phyloP scores from a whole-genome alignment of 768 basidiomycete species.

The Astraeus odoratus region DNA sequence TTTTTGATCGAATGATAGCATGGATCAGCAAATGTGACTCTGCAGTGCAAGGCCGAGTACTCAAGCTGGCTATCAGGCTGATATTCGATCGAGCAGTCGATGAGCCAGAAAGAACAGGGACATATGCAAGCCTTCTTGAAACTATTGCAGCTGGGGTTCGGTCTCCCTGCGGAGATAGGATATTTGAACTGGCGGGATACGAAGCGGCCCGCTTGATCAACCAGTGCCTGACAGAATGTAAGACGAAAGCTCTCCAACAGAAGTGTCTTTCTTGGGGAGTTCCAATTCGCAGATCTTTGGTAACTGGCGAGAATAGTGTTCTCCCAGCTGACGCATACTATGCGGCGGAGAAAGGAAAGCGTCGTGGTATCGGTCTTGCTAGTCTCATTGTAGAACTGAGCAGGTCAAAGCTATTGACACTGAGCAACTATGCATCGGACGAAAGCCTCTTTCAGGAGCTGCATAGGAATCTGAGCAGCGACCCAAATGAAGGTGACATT shows the following conservation, averaged over 20 bases:
- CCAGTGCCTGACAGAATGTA: not conserved
- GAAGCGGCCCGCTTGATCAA: no score
- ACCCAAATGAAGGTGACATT: not conserved
- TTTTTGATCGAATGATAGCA: not conserved
- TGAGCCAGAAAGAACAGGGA: no score
- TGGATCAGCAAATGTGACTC: no score
- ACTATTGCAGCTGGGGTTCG: no score
- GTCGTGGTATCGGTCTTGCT: not conserved
- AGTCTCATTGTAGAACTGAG: not conserved
- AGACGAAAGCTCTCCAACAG: not conserved
- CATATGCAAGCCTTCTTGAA: no score
- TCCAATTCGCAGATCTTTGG: not conserved
- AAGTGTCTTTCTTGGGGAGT: not conserved
- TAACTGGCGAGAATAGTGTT: not conserved
- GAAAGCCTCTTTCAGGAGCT: not conserved
- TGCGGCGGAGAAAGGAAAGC: not conserved
- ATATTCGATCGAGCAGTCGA: no score
- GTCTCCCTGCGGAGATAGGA: no score
- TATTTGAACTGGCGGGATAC: no score
- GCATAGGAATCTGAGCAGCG: not conserved
- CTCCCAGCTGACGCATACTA: not conserved
- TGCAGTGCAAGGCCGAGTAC: no score
- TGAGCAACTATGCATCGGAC: not conserved
- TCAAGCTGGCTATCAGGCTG: no score
- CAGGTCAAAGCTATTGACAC: not conserved